phyloP scores from a whole-genome alignment of 2,329 filamentous ascomycete genomes.

The Drechslera avenae region DNA sequence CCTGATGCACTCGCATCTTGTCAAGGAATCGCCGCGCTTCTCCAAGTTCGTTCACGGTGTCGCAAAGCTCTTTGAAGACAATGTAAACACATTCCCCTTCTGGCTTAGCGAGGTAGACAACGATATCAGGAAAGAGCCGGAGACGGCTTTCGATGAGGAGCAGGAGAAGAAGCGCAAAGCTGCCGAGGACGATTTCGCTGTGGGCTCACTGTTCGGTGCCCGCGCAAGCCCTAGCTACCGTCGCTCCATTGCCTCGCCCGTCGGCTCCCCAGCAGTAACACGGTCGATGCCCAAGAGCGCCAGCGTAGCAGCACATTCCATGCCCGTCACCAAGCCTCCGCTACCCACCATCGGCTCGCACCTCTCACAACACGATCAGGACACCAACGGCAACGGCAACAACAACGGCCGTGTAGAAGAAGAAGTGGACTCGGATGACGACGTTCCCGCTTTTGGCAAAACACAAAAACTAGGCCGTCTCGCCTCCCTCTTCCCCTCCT shows the following conservation, averaged over 20 bases:
- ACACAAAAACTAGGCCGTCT: constrained; percentile 64
- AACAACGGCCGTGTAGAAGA: constrained; percentile 49
- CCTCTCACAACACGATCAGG: constrained; percentile 10
- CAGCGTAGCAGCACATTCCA: constrained; percentile 26
- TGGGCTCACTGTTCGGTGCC: constrained; percentile 80
- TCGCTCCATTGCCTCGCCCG: constrained; percentile 67
- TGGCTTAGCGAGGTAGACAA: constrained; percentile 91
- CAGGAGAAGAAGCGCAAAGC: constrained; percentile 80
- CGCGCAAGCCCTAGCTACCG: constrained; percentile 51
- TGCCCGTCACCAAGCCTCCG: constrained; percentile 23
- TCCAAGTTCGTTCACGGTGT: constrained; percentile 97
- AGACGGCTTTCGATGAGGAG: constrained; percentile 87
- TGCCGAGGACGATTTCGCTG: constrained; percentile 84
- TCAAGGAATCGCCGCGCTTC: constrained; percentile 87
- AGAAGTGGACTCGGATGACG: constrained; percentile 57
- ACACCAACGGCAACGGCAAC: constrained; percentile 20
- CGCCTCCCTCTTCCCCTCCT: constrained; percentile 76
- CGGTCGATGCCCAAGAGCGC: constrained; percentile 31
- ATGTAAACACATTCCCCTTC: constrained; percentile 95
- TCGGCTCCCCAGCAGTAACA: constrained; percentile 61
- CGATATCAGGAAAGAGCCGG: constrained; percentile 92
- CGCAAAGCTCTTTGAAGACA: constrained; percentile 86
- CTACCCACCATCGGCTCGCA: constrained; percentile 24
- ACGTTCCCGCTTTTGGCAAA: constrained; percentile 42
- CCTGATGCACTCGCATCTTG: constrained; percentile 87